Evolutionary conservation across 1,284 basidiomycete genomes (phyloP), one percentile per base, ranked within the genome.

Genomic region (Chalciporus sp.): DNA sequence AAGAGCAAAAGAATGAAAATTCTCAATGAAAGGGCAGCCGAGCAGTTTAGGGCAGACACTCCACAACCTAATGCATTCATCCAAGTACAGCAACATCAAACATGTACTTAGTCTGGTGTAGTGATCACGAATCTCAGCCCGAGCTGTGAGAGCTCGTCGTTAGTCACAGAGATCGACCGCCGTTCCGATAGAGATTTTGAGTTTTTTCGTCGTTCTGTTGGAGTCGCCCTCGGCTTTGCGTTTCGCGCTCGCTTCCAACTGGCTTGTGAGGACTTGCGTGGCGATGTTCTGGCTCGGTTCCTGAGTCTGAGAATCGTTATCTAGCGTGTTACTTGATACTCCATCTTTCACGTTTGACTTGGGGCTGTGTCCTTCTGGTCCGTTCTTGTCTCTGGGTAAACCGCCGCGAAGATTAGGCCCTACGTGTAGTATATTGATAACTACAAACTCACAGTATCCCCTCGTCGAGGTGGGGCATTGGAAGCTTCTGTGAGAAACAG

Each of bases 141-240:
- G n/a, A n/a, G 28, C 39, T 17, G 39, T 53, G 29, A 28, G 20
- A n/a, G 29, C 26, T 26, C 37, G 17, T 31, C 28, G 49, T 72
- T 42, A 84, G 62, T 85, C 84, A 29, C 82, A 84, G 17, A 85
- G 76, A 65, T 85, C 84, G 53, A 85, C 76, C 35, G 75, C 78
- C 49, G 71, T 62, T 35, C 80, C 75, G 29, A 85, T 66, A 17
- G 83, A 85, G 43, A 85, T 75, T 64, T 84, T 84, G 50, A 79
- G 59, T 58, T 74, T 83, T 67, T 85, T 85, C 57, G 59, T 66
- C 6, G 70, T 70, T 44, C 71, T 64, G 20, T 58, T 61, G 29
- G 58, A 53, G 23, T 68, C 60, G 16, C 52, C 53, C 49, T 51
- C 55, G 44, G 51, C 57, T 56, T 72, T 70, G 46, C 69, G 72